Evolutionary conservation across 352 stramenopile species (phyloP).

Genomic region (Phytopythium cucurbitacearum): DNA sequence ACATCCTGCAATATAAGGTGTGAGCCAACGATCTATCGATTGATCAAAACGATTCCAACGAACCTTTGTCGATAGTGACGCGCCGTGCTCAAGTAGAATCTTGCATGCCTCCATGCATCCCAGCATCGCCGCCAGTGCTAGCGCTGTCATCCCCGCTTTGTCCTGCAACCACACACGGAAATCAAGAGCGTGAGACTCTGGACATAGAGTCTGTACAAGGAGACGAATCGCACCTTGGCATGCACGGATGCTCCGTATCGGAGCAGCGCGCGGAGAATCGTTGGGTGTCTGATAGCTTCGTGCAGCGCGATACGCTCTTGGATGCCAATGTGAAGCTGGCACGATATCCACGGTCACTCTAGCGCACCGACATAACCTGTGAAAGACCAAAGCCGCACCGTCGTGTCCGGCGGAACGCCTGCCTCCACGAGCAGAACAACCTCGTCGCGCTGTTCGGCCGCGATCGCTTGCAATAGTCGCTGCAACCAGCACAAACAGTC

Average conservation of each 20-base stretch:
- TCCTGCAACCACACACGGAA: conserved; percentile 2
- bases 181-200: not conserved
- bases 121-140: conserved; percentile 21
- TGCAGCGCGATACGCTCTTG: conserved; percentile 22
- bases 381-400: conserved; percentile 4
- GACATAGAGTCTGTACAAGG: no score
- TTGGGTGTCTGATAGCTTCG: conserved; percentile 18
- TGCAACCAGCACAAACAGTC: conserved; percentile 6
- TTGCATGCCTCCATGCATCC: conserved; percentile 26
- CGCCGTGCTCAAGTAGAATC: conserved; percentile 27
- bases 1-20: conserved; percentile 24
- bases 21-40: not conserved
- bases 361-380: no score
- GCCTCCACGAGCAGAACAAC: conserved; percentile 30
- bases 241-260: conserved; percentile 22
- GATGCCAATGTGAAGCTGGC: conserved; percentile 4
- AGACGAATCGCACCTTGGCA: conserved; percentile 20
- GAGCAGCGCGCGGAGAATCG: conserved; percentile 24
- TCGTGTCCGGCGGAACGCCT: conserved; percentile 22
- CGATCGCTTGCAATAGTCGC: conserved; percentile 23
- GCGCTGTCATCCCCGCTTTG: conserved; percentile 21
- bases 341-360: no score
- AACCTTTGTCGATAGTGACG: conserved; percentile 31
- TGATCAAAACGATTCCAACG: not conserved
- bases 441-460: conserved; percentile 16